Percentiles rank a stretch among this genome's conserved stretches.
These are phyloP conservation scores for Nakazawaea peltata DNA, from an alignment of 805 yeast species.

Conservation along the genomic window DNA sequence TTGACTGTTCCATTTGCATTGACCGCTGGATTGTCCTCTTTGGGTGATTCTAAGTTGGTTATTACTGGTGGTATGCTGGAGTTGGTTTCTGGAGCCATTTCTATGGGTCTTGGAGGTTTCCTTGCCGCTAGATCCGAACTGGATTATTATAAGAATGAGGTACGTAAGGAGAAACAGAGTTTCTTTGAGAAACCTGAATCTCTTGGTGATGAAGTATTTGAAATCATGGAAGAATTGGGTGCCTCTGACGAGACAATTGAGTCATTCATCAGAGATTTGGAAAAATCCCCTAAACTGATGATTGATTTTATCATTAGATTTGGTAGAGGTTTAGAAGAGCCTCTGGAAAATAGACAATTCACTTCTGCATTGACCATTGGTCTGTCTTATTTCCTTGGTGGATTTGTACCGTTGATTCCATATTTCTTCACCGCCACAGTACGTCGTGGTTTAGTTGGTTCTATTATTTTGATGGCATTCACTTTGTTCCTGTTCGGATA, in stretches of 20 bases:
- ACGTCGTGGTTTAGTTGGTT: slow-evolving; percentile 63
- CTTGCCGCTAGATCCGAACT: slow-evolving; percentile 88
- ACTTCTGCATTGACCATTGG: slow-evolving; percentile 90
- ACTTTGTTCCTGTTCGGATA: slow-evolving; percentile 86
- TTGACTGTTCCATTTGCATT: slow-evolving; percentile 97
- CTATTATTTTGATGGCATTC: slow-evolving; percentile 74
- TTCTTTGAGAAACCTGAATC: slow-evolving; percentile 58
- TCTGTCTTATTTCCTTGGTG: slow-evolving; percentile 81
- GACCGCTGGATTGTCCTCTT: slow-evolving; percentile 89
- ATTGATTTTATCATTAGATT: slow-evolving; percentile 81
- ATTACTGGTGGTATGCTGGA: slow-evolving; percentile 98
- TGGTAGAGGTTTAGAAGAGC: slow-evolving; percentile 93
- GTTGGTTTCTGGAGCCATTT: slow-evolving; percentile 91
- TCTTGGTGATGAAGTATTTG: slow-evolving; percentile 73
- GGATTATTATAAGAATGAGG: slow-evolving; percentile 67
- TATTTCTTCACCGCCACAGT: slow-evolving; percentile 80
- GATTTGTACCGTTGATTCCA: slow-evolving; percentile 85
- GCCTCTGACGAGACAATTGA: slow-evolving; percentile 66
- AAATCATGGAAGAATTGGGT: slow-evolving; percentile 68
- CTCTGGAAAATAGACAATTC: slow-evolving; percentile 85
- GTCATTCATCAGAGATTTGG: slow-evolving; percentile 70
- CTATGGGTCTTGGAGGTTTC: slow-evolving; percentile 97
- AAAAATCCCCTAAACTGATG: slow-evolving; percentile 67
- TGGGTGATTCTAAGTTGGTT: slow-evolving; percentile 84
- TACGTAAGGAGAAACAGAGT: slow-evolving; percentile 58